Evolutionary conservation across 257 asterid genomes (phyloP), one percentile per base, ranked within the genome.

Genomic region (Salvia rosmarinus): DNA sequence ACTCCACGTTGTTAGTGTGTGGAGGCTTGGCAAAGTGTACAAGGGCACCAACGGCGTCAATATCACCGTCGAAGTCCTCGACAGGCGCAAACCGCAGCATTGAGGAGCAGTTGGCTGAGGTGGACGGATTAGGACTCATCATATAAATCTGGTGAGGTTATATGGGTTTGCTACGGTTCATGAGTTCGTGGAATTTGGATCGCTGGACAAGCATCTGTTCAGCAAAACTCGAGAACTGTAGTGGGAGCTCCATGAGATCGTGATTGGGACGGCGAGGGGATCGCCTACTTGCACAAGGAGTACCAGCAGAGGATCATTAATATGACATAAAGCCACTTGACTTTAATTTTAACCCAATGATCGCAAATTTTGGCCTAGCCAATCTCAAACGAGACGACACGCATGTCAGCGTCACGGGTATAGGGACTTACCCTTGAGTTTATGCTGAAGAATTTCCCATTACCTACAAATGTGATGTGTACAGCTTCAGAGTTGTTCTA

Each of bases 401-500:
- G 4, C 80, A 77, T 16, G 81, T 76, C 8, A 57, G 67, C 17
- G 3, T 78, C 55, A 52, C 0, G 80, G 86, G n/a, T 73, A 42
- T 16, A 73, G 84, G 86, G 3, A 82, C 84, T 5, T 82, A 82
- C 67, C 13, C 86, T 84, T 0, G 87, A 80, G 66, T 80, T 83
- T 28, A 68, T 73, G 83, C 72, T 74, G 0, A 77, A 54, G 47
- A 80, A 78, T 19, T 75, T 75, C 42, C 86, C 2, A 71, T 80
- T 68, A 78, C 83, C 19, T 60, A 78, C 19, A 80, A 80, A 19
- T 77, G 81, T 55, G 87, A 83, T 25, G 79, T 77, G 39, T 83
- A 80, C 25, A 83, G 81, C 70, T 83, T 80, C 12, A 84, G 82
- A 1, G 77, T 83, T 6, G 71, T 82, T 9, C 30, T 78, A 49